A percentile compares a stretch with the other conserved stretches of the same genome.
These are phyloP conservation scores for Rehmannia glutinosa DNA, from an alignment of 257 asterid species.

Conservation along the genomic window DNA sequence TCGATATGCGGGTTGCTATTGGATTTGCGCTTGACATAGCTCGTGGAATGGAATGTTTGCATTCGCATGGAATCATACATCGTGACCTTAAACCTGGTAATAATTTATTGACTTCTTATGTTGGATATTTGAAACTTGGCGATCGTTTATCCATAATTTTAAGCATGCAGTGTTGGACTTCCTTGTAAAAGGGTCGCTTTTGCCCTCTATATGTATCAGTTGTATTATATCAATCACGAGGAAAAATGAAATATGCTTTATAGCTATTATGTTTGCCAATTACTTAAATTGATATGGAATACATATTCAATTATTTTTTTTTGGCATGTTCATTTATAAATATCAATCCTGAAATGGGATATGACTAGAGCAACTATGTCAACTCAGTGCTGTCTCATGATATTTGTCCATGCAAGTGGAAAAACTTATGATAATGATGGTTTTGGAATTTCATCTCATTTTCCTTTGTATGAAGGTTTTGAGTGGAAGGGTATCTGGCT, in stretches of 20 bases:
- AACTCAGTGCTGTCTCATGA: too few relatives aligned
- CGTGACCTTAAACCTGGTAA: slow-evolving; percentile 87
- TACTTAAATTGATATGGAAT: background rate
- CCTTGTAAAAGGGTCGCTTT: too few relatives aligned
- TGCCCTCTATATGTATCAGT: background rate
- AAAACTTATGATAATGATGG: too few relatives aligned
- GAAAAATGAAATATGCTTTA: background rate
- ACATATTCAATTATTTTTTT: background rate
- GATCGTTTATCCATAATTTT: background rate
- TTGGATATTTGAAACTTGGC: background rate
- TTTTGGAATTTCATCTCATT: too few relatives aligned
- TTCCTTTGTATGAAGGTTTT: too few relatives aligned
- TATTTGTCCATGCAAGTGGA: too few relatives aligned
- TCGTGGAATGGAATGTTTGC: slow-evolving; percentile 86
- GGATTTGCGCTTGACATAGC: slow-evolving; percentile 86
- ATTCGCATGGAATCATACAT: slow-evolving; percentile 82
- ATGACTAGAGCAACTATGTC: too few relatives aligned
- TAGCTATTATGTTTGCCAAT: background rate
- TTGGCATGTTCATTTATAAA: too few relatives aligned
- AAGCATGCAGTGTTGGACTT: too few relatives aligned
- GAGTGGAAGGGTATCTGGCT: too few relatives aligned
- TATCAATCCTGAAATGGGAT: too few relatives aligned
- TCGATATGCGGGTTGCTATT: slow-evolving; percentile 66
- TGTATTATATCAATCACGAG: background rate
- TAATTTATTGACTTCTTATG: background rate